Evolutionary conservation across 2,329 filamentous ascomycete species (phyloP).

Genomic region (Cordyceps fumosorosea): DNA sequence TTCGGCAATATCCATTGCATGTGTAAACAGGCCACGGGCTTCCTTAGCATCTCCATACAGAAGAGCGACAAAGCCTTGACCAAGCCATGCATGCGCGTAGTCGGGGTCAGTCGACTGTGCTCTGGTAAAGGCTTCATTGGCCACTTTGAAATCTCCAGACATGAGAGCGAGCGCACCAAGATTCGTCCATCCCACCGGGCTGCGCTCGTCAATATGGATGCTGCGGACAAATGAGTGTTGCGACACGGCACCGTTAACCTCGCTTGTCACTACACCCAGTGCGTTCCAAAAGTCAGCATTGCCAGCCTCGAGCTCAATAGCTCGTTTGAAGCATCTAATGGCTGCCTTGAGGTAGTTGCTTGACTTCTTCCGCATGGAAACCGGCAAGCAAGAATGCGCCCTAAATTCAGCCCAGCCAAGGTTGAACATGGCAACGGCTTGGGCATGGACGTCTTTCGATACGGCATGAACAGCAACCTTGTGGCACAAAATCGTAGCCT

Average conservation of each 20-base stretch:
- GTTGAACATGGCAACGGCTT: conserved; percentile 96
- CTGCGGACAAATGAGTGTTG: conserved; percentile 93
- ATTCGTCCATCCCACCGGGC: conserved; percentile 82
- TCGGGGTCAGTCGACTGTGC: conserved; percentile 94
- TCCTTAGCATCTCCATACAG: conserved; percentile 68
- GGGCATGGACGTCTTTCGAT: conserved; percentile 70
- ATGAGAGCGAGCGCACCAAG: conserved; percentile 79
- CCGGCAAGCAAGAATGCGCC: conserved; percentile 62
- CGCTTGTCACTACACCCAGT: conserved; percentile 82
- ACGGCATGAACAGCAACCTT: conserved; percentile 77
- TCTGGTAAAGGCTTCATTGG: conserved; percentile 81
- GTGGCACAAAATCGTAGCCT: conserved; percentile 73
- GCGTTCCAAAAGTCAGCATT: conserved; percentile 98
- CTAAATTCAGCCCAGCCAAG: conserved; percentile 89
- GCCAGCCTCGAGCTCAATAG: conserved; percentile 89
- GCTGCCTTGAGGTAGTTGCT: conserved; percentile 71
- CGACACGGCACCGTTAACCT: conserved; percentile 76
- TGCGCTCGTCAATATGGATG: conserved; percentile 85
- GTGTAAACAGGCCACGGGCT: conserved; percentile 79
- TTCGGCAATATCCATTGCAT: conserved; percentile 88
- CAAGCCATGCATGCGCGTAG: conserved; percentile 88
- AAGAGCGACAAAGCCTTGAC: conserved; percentile 80
- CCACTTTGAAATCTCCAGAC: conserved; percentile 76
- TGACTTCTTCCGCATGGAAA: conserved; percentile 46
- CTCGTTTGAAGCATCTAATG: conserved; percentile 86